These are phyloP conservation scores for Mimosa bimucronata DNA, from an alignment of 306 rosid genomes.

Conservation along the genomic window DNA sequence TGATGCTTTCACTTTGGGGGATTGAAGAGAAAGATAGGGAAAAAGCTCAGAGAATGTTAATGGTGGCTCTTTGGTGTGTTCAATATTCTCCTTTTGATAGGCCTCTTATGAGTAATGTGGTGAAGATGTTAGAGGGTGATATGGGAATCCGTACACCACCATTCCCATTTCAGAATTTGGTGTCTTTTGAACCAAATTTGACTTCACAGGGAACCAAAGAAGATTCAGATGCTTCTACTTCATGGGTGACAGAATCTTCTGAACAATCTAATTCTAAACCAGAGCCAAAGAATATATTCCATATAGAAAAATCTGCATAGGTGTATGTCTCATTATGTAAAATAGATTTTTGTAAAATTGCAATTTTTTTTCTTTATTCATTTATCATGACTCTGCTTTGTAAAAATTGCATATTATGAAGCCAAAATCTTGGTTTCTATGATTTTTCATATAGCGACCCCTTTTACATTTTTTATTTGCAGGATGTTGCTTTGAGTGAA, in stretches of 20 bases:
- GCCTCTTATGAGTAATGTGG: conserved; percentile 54
- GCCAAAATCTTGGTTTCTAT: background rate
- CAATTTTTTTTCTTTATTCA: background rate
- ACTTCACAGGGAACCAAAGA: conserved; percentile 21
- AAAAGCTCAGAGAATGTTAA: conserved; percentile 45
- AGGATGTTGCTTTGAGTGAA: background rate
- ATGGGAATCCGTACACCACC: conserved; percentile 44
- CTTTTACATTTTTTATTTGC: background rate
- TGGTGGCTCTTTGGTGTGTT: conserved; percentile 59
- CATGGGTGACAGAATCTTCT: conserved; percentile 26
- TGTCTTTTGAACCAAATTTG: conserved; percentile 19
- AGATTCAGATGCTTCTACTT: conserved; percentile 29
- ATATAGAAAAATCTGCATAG: conserved; percentile 39
- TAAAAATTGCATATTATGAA: background rate
- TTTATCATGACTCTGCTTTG: background rate
- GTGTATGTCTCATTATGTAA: background rate
- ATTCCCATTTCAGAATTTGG: conserved; percentile 45
- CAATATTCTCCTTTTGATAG: conserved; percentile 50
- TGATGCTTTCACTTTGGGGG: conserved; percentile 51
- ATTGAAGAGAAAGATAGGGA: conserved; percentile 44
- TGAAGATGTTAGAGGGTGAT: conserved; percentile 58
- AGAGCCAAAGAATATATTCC: background rate
- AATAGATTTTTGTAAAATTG: no score
- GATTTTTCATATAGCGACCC: background rate
- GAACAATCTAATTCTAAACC: background rate